phyloP scores from a whole-genome alignment of 176 grass and related monocot genomes.

The Ensete ventricosum region DNA sequence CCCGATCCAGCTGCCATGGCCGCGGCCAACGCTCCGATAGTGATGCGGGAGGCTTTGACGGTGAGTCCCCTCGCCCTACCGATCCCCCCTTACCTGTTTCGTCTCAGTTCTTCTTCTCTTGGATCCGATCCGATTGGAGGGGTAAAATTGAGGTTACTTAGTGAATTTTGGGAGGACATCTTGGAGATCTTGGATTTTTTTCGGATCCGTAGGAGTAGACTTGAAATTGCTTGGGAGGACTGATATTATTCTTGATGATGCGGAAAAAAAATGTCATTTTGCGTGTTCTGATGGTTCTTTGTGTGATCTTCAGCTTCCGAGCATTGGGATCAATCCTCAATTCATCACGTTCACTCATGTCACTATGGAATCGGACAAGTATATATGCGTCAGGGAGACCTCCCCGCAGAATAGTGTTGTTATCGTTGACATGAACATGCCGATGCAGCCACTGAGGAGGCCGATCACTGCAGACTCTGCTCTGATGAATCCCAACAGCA shows the following conservation, averaged over 20 bases:
- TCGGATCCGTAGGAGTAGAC: background rate
- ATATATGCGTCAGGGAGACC: constrained; percentile 97
- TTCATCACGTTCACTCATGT: constrained; percentile 99
- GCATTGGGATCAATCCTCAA: constrained; percentile 86
- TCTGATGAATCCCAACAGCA: constrained; percentile 91
- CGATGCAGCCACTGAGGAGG: constrained; percentile 73
- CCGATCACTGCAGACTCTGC: constrained; percentile 98
- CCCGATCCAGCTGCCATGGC: constrained; percentile 54
- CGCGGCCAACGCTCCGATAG: constrained; percentile 91
- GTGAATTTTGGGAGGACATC: background rate
- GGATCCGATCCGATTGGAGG: background rate
- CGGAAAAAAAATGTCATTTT: background rate
- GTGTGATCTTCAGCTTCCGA: constrained; percentile 52
- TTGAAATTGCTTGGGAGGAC: background rate
- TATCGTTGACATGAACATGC: constrained; percentile 96
- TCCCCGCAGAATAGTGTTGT: constrained; percentile 96
- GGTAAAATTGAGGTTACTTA: background rate
- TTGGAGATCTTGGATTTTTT: background rate
- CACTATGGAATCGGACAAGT: constrained; percentile 98
- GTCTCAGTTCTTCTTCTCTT: background rate
- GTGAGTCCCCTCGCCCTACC: constrained; percentile 12
- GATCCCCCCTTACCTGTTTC: constrained; percentile 4
- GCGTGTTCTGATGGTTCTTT: background rate
- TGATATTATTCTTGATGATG: background rate
- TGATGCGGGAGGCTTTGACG: constrained; percentile 92